Conservation (phyloP, 305 asterid species). For the Fraxinus sp. region DNA sequence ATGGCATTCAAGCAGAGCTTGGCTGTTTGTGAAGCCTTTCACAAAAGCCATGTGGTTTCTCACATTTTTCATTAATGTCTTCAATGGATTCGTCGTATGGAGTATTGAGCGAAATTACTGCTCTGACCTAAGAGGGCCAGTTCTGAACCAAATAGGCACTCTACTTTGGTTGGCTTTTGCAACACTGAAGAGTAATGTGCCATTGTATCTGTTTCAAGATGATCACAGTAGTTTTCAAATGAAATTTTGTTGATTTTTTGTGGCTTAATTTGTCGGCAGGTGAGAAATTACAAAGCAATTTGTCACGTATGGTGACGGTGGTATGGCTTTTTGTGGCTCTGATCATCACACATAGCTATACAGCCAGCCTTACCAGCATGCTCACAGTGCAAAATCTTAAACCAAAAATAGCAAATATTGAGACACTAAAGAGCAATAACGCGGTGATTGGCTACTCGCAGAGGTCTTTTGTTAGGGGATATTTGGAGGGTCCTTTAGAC, state of each 20-base stretch:
- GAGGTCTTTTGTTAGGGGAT: constrained; percentile 28
- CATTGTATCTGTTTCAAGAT: too few relatives aligned
- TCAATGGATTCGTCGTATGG: constrained; percentile 48
- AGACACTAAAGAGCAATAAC: constrained; percentile 26
- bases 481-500: constrained; percentile 22
- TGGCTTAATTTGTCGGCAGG: constrained; percentile 3
- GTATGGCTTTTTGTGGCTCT: constrained; percentile 45
- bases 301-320: constrained; percentile 37
- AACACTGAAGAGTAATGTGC: too few relatives aligned
- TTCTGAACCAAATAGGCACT: constrained; percentile 26
- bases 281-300: constrained; percentile 31
- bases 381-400: constrained; percentile 33
- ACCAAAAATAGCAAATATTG: constrained; percentile 31
- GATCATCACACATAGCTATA: constrained; percentile 43
- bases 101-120: constrained; percentile 33
- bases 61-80: constrained; percentile 22
- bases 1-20: constrained; percentile 20
- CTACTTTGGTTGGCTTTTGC: constrained; percentile 38
- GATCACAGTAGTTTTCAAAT: not conserved
- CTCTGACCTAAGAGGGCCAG: constrained; percentile 29
- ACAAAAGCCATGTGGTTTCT: constrained; percentile 41
- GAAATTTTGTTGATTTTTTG: not conserved
- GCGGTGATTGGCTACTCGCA: constrained; percentile 29
- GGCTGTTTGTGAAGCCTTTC: constrained; percentile 47
- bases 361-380: constrained; percentile 46